phyloP scores from a whole-genome alignment of 306 rosid species.

The Trifolium repens region DNA sequence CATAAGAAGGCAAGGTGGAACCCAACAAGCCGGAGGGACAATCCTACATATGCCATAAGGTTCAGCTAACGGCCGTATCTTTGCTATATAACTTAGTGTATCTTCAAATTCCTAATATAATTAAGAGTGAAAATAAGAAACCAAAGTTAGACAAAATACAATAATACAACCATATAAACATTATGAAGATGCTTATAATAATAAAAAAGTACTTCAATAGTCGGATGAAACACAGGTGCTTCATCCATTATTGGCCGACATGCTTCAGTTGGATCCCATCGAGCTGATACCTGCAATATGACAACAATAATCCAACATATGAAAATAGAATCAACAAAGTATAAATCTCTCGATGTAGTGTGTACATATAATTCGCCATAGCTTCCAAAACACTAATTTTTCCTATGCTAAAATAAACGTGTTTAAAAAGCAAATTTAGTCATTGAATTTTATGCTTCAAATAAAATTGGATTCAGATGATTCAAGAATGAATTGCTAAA shows the following conservation, averaged over 20 bases:
- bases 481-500: slow-evolving; percentile 27
- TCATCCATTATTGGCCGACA: slow-evolving; percentile 78
- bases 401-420: not conserved
- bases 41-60: slow-evolving; percentile 90
- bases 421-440: slow-evolving; percentile 4
- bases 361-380: not conserved
- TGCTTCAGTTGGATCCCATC: slow-evolving; percentile 81
- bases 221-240: slow-evolving; percentile 91
- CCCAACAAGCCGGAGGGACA: slow-evolving; percentile 92
- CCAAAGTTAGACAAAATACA: slow-evolving; percentile 22
- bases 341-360: not conserved
- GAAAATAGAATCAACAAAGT: slow-evolving; percentile 11
- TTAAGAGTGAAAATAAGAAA: slow-evolving; percentile 19
- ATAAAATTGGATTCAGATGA: slow-evolving; percentile 14
- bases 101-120: slow-evolving; percentile 77
- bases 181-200: slow-evolving; percentile 18
- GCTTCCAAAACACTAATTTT: not conserved
- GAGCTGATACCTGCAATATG: slow-evolving; percentile 66
- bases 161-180: slow-evolving; percentile 10
- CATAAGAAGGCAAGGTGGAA: slow-evolving; percentile 90
- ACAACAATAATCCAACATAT: slow-evolving; percentile 32
- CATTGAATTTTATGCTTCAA: slow-evolving; percentile 12
- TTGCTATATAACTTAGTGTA: slow-evolving; percentile 83
- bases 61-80: slow-evolving; percentile 79
- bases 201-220: slow-evolving; percentile 61